Conservation (phyloP, 2,329 filamentous ascomycete species). For the Phaeosphaeriaceae sp. region DNA sequence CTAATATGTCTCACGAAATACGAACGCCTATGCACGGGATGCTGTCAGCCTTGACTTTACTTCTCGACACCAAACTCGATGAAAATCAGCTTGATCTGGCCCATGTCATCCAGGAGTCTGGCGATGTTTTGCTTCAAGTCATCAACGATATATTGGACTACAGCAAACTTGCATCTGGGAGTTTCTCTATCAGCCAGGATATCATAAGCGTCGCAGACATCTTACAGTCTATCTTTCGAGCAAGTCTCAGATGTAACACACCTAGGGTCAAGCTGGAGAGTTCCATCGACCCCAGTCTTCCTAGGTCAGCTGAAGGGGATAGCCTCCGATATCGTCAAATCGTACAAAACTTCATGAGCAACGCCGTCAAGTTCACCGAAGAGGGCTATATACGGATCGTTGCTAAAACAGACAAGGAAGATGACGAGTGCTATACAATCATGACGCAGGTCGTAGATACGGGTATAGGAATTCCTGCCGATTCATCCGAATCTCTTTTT, state of each 20-base stretch:
- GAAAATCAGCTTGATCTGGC: slow-evolving; percentile 63
- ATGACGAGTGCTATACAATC: slow-evolving; percentile 55
- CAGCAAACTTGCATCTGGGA: slow-evolving; percentile 67
- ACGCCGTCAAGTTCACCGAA: slow-evolving; percentile 68
- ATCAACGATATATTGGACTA: slow-evolving; percentile 73
- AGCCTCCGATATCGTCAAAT: slow-evolving; percentile 67
- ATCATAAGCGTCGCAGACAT: slow-evolving; percentile 57
- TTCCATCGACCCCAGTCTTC: slow-evolving; percentile 55
- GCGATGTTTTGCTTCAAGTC: slow-evolving; percentile 63
- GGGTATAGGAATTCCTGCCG: slow-evolving; percentile 60
- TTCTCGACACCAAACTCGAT: slow-evolving; percentile 61
- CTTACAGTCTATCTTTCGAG: slow-evolving; percentile 58
- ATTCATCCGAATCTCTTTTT: slow-evolving; percentile 57
- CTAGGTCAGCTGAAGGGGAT: slow-evolving; percentile 61
- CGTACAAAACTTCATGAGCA: slow-evolving; percentile 66
- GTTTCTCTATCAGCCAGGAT: slow-evolving; percentile 63
- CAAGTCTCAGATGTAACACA: slow-evolving; percentile 56
- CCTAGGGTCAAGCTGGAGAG: slow-evolving; percentile 56
- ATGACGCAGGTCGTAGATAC: slow-evolving; percentile 61
- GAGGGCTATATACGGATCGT: slow-evolving; percentile 58
- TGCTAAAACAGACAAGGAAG: slow-evolving; percentile 50
- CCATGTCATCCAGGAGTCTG: slow-evolving; percentile 65
- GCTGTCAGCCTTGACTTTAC: slow-evolving; percentile 63
- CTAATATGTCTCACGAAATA: slow-evolving; percentile 70
- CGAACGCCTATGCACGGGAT: slow-evolving; percentile 69